Conservation (phyloP, 441 rosid species). For the Adansonia rubrostipa region DNA sequence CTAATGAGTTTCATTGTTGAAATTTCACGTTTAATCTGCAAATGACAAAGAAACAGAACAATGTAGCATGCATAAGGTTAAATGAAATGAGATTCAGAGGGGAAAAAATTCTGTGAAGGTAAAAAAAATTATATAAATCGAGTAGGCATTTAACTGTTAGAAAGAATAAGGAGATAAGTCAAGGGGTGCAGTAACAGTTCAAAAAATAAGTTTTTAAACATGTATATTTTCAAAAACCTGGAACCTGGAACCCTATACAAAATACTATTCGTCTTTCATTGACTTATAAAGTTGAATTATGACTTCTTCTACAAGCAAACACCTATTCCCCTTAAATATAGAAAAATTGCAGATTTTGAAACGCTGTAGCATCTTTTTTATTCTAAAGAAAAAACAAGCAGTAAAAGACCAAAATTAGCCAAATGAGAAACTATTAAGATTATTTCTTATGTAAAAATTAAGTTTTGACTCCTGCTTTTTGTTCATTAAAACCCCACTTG, state of each 20-base stretch:
- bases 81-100: slow-evolving; percentile 10
- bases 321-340: background rate
- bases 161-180: background rate
- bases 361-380: background rate
- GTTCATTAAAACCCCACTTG: background rate
- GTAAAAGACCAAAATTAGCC: background rate
- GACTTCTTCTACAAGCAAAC: slow-evolving; percentile 1
- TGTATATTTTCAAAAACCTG: background rate
- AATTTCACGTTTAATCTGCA: slow-evolving; percentile 97
- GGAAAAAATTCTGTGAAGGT: background rate
- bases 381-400: background rate
- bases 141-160: background rate
- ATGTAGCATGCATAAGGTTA: background rate
- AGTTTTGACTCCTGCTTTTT: background rate
- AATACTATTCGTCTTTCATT: background rate
- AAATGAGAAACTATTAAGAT: slow-evolving; percentile 12
- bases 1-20: slow-evolving; percentile 92
- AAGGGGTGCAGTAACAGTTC: background rate
- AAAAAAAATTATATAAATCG: background rate
- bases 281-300: background rate
- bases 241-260: background rate
- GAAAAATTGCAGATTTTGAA: background rate
- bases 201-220: background rate
- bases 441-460: background rate
- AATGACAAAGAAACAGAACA: slow-evolving; percentile 5